These are phyloP conservation scores for Ballota nigra DNA, from an alignment of 257 asterid genomes.

Conservation along the genomic window DNA sequence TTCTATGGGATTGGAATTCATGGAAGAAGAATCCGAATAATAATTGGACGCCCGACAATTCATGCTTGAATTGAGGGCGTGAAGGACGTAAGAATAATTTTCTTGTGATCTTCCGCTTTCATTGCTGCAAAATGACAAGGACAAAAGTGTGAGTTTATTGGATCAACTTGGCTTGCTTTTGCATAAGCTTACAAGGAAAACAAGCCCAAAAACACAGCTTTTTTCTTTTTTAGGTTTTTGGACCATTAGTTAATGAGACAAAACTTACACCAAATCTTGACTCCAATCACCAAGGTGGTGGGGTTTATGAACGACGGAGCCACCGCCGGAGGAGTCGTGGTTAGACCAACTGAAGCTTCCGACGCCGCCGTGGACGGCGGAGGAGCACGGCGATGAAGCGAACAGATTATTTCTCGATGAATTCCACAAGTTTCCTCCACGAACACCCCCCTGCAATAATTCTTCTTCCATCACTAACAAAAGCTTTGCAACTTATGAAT, in stretches of 20 bases:
- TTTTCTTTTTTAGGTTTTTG: conserved; percentile 22
- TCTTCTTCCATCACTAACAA: conserved; percentile 61
- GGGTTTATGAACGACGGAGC: conserved; percentile 25
- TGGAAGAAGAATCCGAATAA: neutral
- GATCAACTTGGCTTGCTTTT: conserved; percentile 25
- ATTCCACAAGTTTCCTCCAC: conserved; percentile 77
- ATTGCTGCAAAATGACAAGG: conserved; percentile 56
- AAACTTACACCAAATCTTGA: conserved; percentile 52
- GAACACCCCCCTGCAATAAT: conserved; percentile 51
- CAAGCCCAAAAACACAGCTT: conserved; percentile 30
- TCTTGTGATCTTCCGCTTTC: conserved; percentile 43
- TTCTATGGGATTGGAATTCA: conserved; percentile 16
- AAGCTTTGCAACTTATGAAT: neutral
- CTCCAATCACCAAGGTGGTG: conserved; percentile 37
- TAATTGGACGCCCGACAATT: neutral
- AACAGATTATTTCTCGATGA: conserved; percentile 50
- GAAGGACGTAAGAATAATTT: conserved; percentile 40
- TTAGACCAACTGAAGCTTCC: conserved; percentile 37
- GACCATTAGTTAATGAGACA: conserved; percentile 24
- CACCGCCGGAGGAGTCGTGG: conserved; percentile 30
- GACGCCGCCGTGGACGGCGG: conserved; percentile 37
- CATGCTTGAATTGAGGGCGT: neutral
- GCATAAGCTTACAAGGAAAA: conserved; percentile 33
- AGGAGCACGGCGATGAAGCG: conserved; percentile 51
- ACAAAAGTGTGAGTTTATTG: conserved; percentile 23